phyloP scores from a whole-genome alignment of 2,329 filamentous ascomycete species.

The Neofusicoccum parvum region DNA sequence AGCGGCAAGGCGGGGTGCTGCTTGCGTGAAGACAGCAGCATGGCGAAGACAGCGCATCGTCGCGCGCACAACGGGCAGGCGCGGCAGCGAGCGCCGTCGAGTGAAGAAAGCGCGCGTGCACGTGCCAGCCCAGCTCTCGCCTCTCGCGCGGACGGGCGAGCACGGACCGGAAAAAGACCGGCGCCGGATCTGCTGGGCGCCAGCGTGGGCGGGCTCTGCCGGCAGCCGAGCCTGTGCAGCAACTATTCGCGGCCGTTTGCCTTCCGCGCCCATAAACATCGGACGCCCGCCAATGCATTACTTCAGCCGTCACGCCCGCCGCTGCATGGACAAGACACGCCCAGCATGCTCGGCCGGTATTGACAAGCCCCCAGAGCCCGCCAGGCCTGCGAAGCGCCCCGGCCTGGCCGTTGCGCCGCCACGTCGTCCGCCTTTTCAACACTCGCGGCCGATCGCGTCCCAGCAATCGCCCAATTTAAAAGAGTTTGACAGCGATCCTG shows the following conservation, averaged over 20 bases:
- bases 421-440: background rate
- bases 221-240: background rate
- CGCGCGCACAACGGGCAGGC: background rate
- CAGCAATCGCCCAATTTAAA: background rate
- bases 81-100: background rate
- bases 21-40: background rate
- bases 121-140: background rate
- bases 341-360: background rate
- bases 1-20: background rate
- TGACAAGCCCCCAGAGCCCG: background rate
- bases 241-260: background rate
- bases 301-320: no score
- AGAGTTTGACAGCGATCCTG: background rate
- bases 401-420: background rate
- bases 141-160: no score
- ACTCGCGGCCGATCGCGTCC: background rate
- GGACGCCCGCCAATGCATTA: background rate
- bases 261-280: background rate
- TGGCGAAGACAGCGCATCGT: background rate
- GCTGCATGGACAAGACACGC: background rate
- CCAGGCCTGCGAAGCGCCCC: background rate
- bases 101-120: background rate
- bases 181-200: no score
- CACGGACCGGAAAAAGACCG: background rate
- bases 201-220: no score